These are phyloP conservation scores for Rhododendron ovatum DNA, from an alignment of 148 eudicot species.

Conservation along the genomic window DNA sequence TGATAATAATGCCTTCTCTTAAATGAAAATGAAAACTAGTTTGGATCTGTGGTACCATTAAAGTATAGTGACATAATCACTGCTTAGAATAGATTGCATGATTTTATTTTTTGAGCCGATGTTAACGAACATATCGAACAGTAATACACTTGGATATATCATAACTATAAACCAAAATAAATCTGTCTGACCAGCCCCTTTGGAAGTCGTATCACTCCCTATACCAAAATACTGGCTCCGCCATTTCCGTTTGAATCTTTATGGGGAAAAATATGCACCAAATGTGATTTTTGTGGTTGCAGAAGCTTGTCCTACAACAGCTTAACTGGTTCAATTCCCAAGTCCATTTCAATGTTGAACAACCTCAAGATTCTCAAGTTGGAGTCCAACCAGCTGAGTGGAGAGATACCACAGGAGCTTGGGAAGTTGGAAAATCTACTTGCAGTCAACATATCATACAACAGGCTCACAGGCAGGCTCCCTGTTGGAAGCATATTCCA, in stretches of 20 bases:
- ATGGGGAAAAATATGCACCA: background rate
- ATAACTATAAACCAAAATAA: background rate
- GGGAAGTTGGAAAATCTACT: conserved; percentile 60
- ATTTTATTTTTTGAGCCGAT: background rate
- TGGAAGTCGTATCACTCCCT: background rate
- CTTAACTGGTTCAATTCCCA: conserved; percentile 69
- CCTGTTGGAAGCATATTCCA: conserved; percentile 70
- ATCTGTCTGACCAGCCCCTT: background rate
- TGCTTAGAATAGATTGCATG: background rate
- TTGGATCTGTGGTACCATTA: background rate
- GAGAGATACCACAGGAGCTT: conserved; percentile 86
- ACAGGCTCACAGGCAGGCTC: conserved; percentile 75
- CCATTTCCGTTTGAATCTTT: background rate
- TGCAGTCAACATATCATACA: conserved; percentile 76
- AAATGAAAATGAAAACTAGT: background rate
- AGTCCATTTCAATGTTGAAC: conserved; percentile 54
- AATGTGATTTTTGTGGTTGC: conserved; percentile 16
- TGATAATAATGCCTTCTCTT: too few relatives aligned
- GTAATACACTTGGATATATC: background rate
- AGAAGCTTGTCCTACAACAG: conserved; percentile 89
- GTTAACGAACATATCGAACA: background rate
- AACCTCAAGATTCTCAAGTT: conserved; percentile 75
- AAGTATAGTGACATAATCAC: background rate
- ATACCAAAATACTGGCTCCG: background rate
- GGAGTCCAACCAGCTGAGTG: conserved; percentile 72